phyloP scores from a whole-genome alignment of 768 basidiomycete species.

The Boletales sp. region DNA sequence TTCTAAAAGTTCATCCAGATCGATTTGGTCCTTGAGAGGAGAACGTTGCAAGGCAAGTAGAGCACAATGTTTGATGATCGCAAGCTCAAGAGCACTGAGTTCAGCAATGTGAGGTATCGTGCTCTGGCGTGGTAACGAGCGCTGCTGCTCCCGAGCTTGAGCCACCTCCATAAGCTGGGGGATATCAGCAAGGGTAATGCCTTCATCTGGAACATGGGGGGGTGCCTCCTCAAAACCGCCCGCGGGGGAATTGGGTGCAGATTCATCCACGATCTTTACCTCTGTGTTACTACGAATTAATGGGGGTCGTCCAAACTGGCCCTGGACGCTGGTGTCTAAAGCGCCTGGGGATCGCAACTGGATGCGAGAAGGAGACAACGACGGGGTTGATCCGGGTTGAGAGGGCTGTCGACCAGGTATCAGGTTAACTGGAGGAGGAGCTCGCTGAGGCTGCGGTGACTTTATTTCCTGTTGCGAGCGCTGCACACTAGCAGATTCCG shows the following conservation, averaged over 20 bases:
- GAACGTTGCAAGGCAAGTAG: slow-evolving; percentile 77
- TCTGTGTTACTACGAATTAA: slow-evolving; percentile 80
- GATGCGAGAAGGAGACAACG: slow-evolving; percentile 33
- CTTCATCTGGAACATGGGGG: slow-evolving; percentile 57
- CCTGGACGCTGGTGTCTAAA: slow-evolving; percentile 36
- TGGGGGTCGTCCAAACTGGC: slow-evolving; percentile 56
- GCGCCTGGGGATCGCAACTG: slow-evolving; percentile 39
- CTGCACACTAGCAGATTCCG: slow-evolving; percentile 50
- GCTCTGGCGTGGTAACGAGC: slow-evolving; percentile 75
- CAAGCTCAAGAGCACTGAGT: slow-evolving; percentile 77
- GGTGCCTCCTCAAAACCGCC: slow-evolving; percentile 42
- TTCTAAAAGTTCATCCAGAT: slow-evolving; percentile 91
- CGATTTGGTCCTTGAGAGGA: slow-evolving; percentile 75
- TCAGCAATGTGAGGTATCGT: slow-evolving; percentile 84
- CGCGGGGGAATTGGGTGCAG: slow-evolving; percentile 67
- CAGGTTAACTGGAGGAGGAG: slow-evolving; percentile 34
- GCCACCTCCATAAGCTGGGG: slow-evolving; percentile 91
- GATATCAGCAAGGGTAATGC: slow-evolving; percentile 91
- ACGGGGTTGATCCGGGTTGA: slow-evolving; percentile 28
- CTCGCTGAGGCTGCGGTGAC: slow-evolving; percentile 38
- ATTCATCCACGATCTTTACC: slow-evolving; percentile 86
- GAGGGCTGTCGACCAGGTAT: slow-evolving; percentile 35
- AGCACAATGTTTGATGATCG: slow-evolving; percentile 90
- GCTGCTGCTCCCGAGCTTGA: slow-evolving; percentile 83
- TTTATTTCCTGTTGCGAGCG: slow-evolving; percentile 41